Conservation (phyloP, 148 eudicot genomes). For the Camellia sinensis region DNA sequence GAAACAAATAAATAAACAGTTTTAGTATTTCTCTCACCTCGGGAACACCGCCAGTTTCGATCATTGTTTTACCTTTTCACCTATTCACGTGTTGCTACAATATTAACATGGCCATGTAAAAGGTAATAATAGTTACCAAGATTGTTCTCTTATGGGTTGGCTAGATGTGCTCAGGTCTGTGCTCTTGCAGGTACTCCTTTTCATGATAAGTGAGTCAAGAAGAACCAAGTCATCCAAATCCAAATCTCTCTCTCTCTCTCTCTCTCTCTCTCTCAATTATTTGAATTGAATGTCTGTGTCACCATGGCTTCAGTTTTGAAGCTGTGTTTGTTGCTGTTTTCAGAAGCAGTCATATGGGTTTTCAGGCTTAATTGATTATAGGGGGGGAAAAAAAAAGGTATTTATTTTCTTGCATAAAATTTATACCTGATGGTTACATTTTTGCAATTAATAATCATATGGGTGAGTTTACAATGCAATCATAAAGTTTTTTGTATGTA, state of each 20-base stretch:
- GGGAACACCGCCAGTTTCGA: slow-evolving; percentile 6
- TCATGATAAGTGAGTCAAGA: slow-evolving; percentile 17
- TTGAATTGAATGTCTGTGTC: neutral
- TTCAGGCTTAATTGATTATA: slow-evolving; percentile 1
- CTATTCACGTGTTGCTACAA: slow-evolving; percentile 33
- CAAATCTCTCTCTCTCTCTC: slow-evolving; percentile 10
- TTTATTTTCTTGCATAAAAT: too few species aligned
- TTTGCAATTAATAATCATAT: too few species aligned
- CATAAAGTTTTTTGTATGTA: too few species aligned
- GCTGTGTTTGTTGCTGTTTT: slow-evolving; percentile 3
- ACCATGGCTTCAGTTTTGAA: neutral
- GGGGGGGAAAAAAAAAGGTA: too few species aligned
- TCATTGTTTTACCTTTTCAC: slow-evolving; percentile 7
- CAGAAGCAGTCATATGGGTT: slow-evolving; percentile 6
- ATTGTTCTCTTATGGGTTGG: slow-evolving; percentile 39
- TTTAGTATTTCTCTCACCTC: neutral
- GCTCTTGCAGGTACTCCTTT: slow-evolving; percentile 29
- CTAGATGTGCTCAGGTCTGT: slow-evolving; percentile 27
- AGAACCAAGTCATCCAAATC: neutral
- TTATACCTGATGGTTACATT: too few species aligned
- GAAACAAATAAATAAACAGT: slow-evolving; percentile 7
- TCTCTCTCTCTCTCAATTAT: slow-evolving; percentile 29
- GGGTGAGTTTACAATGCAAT: too few species aligned
- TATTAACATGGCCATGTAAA: neutral
- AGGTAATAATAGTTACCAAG: slow-evolving; percentile 14